Conservation (phyloP, 1,284 basidiomycete species). For the Moniliophthora roreri region DNA sequence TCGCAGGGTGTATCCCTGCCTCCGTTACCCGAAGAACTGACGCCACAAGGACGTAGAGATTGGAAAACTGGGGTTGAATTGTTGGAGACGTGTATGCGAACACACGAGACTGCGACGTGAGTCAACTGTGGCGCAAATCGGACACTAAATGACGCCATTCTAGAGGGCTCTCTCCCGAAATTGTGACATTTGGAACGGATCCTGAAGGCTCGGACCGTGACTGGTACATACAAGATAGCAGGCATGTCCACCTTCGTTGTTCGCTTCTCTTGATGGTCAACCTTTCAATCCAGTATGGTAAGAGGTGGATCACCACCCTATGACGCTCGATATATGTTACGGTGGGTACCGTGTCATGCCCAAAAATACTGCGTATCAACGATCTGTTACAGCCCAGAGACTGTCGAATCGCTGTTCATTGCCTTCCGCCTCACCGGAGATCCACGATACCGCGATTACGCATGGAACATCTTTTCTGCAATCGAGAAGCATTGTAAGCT, state of each 20-base stretch:
- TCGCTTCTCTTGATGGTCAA: not conserved
- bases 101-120: slow-evolving; percentile 14
- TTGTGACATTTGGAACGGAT: slow-evolving; percentile 53
- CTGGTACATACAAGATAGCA: slow-evolving; percentile 67
- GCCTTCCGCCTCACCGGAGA: slow-evolving; percentile 71
- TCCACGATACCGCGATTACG: slow-evolving; percentile 62
- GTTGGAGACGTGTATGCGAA: slow-evolving; percentile 50
- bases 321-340: slow-evolving; percentile 76
- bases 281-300: slow-evolving; percentile 13
- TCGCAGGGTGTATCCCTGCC: slow-evolving; percentile 49
- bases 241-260: slow-evolving; percentile 23
- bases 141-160: slow-evolving; percentile 35
- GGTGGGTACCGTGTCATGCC: slow-evolving; percentile 27
- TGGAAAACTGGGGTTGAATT: slow-evolving; percentile 78
- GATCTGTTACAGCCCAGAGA: slow-evolving; percentile 56
- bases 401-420: slow-evolving; percentile 76
- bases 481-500: slow-evolving; percentile 71
- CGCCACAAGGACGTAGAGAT: slow-evolving; percentile 59
- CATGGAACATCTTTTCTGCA: slow-evolving; percentile 76
- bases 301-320: slow-evolving; percentile 34
- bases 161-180: slow-evolving; percentile 62
- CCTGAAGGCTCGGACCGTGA: slow-evolving; percentile 40
- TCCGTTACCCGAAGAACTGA: slow-evolving; percentile 50
- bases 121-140: slow-evolving; percentile 42
- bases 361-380: not conserved